phyloP scores from a whole-genome alignment of 805 yeast genomes.

The Maudiozyma bulderi region DNA sequence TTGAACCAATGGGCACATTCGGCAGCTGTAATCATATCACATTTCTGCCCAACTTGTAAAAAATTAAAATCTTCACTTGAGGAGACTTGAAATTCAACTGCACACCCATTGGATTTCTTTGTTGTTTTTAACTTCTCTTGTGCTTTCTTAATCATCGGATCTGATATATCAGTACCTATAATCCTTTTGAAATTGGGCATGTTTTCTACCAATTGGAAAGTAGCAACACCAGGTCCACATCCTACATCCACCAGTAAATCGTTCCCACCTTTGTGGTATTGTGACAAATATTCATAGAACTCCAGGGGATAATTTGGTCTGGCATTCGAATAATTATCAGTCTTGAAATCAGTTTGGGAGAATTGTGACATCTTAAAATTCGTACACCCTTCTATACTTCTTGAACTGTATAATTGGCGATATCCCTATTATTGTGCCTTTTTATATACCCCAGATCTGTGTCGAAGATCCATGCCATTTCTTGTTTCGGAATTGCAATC shows the following conservation, averaged over 20 bases:
- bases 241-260: conserved; percentile 58
- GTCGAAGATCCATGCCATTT: too few species aligned
- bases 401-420: not conserved
- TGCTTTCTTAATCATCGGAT: conserved; percentile 45
- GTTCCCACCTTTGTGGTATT: conserved; percentile 34
- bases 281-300: conserved; percentile 36
- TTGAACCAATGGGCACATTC: conserved; percentile 85
- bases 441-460: too few species aligned
- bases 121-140: conserved; percentile 1
- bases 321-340: conserved; percentile 43
- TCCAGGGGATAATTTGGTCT: conserved; percentile 59
- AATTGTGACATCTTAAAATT: conserved; percentile 48
- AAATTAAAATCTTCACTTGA: conserved; percentile 16
- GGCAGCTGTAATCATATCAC: conserved; percentile 67
- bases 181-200: conserved; percentile 34
- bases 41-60: conserved; percentile 6
- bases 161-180: conserved; percentile 56
- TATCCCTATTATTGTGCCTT: not conserved
- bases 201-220: conserved; percentile 33
- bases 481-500: not conserved
- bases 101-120: not conserved
- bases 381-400: too few species aligned
- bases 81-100: conserved; percentile 23
- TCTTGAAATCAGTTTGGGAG: conserved; percentile 41
- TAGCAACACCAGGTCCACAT: conserved; percentile 73